These are phyloP conservation scores for Amanita fuliginea DNA, from an alignment of 768 basidiomycete genomes.

Conservation along the genomic window DNA sequence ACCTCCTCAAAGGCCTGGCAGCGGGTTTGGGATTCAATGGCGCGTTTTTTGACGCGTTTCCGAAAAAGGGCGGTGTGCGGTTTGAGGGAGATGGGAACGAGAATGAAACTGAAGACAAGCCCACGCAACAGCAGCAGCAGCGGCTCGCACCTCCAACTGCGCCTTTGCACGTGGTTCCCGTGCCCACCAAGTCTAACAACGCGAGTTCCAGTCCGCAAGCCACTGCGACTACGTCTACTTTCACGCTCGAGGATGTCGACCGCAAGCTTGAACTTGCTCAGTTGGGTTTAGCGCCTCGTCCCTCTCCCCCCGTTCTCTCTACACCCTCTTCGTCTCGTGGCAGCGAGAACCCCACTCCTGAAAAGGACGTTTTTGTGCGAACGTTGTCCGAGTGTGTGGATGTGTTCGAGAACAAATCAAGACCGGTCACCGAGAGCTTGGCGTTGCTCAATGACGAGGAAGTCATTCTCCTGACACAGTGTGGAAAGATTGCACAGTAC, in stretches of 20 bases:
- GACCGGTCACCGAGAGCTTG: conserved; percentile 45
- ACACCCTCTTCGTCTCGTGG: conserved; percentile 2
- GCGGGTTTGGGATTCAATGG: conserved; percentile 29
- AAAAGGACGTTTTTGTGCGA: conserved; percentile 20
- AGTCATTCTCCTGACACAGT: conserved; percentile 76
- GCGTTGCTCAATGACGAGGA: conserved; percentile 82
- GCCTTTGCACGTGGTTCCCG: too few relatives aligned
- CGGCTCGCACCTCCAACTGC: neutral
- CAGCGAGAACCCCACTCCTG: neutral
- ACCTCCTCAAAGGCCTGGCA: conserved; percentile 79
- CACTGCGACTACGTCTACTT: conserved; percentile 22
- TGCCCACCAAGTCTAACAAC: neutral
- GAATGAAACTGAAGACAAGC: conserved; percentile 13
- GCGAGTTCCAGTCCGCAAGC: conserved; percentile 10
- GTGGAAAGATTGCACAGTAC: conserved; percentile 91
- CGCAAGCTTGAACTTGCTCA: conserved; percentile 21
- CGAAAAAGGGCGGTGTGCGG: conserved; percentile 13
- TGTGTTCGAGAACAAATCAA: conserved; percentile 66
- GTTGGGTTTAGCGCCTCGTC: conserved; percentile 4
- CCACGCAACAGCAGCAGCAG: conserved; percentile 3
- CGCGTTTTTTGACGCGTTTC: conserved; percentile 1
- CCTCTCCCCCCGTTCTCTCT: conserved; percentile 6
- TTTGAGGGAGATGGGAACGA: conserved; percentile 14
- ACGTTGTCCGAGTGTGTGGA: conserved; percentile 70
- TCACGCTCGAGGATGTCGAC: conserved; percentile 51